These are phyloP conservation scores for Lachnellula willkommii DNA, from an alignment of 2,329 filamentous ascomycete species.

Conservation along the genomic window DNA sequence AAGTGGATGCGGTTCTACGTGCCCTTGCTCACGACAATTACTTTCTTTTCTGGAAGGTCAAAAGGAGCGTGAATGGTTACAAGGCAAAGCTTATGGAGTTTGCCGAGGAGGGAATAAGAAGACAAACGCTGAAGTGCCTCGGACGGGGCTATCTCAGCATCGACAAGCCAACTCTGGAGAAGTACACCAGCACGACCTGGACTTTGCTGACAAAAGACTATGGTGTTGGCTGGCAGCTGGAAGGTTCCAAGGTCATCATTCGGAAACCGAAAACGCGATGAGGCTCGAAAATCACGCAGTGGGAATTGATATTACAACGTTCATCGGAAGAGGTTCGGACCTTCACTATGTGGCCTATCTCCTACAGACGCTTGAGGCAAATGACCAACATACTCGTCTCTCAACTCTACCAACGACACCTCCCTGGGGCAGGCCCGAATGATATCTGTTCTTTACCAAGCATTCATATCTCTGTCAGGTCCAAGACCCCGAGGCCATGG, in stretches of 20 bases:
- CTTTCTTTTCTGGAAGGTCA: conserved; percentile 67
- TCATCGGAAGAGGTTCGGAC: neutral
- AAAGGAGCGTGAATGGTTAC: conserved; percentile 72
- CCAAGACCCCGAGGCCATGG: neutral
- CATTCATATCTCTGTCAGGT: neutral
- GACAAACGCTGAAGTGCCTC: conserved; percentile 79
- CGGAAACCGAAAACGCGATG: conserved; percentile 49
- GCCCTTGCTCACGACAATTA: conserved; percentile 80
- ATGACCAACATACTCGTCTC: too few species aligned
- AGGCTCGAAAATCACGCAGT: conserved; percentile 7
- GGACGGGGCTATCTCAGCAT: conserved; percentile 74
- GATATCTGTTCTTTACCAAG: neutral
- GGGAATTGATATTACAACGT: too few species aligned
- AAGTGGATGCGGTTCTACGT: conserved; percentile 62
- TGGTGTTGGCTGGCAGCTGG: conserved; percentile 79
- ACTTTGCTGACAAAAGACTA: conserved; percentile 59
- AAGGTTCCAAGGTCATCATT: conserved; percentile 70
- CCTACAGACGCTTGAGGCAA: neutral
- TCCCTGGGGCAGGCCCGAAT: neutral
- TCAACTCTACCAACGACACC: too few species aligned
- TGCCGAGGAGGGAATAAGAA: conserved; percentile 67
- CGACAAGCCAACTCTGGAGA: conserved; percentile 64
- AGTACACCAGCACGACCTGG: conserved; percentile 65
- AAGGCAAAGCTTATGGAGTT: conserved; percentile 74
- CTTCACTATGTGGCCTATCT: neutral